Conservation (phyloP, 1,284 basidiomycete species). For the Ustilago trichophora region DNA sequence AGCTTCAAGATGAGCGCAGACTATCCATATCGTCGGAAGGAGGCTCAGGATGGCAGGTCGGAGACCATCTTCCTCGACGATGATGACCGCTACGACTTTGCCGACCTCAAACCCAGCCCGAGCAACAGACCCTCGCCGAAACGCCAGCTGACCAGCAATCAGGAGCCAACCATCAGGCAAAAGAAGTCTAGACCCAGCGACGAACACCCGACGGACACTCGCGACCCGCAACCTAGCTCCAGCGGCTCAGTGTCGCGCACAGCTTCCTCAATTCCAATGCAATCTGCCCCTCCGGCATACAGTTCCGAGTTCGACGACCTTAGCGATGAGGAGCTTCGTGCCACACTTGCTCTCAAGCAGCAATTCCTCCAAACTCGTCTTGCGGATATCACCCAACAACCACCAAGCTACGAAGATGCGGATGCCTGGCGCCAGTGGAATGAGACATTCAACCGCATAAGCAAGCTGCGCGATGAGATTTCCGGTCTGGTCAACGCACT, state of each 20-base stretch:
- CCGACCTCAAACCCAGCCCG: slow-evolving; percentile 4
- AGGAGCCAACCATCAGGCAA: background rate
- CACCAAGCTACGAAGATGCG: background rate
- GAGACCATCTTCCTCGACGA: slow-evolving; percentile 24
- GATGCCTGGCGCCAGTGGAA: slow-evolving; percentile 2
- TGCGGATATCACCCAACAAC: background rate
- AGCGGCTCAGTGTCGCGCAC: slow-evolving; percentile 7
- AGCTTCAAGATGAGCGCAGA: no score
- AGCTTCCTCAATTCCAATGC: background rate
- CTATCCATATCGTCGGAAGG: slow-evolving; percentile 4
- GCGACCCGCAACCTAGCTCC: slow-evolving; percentile 10
- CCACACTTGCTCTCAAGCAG: background rate
- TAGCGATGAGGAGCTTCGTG: slow-evolving; percentile 5
- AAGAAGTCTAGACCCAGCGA: slow-evolving; percentile 4
- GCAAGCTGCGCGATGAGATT: background rate
- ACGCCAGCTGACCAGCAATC: no score
- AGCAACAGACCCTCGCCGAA: no score
- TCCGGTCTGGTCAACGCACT: background rate
- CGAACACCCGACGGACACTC: background rate
- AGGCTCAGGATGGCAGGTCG: slow-evolving; percentile 4
- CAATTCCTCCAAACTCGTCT: background rate
- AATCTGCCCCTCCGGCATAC: slow-evolving; percentile 1
- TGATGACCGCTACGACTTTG: slow-evolving; percentile 8
- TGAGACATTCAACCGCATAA: background rate
- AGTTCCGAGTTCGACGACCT: slow-evolving; percentile 1